A percentile compares a stretch with the other conserved stretches of the same genome.
These are phyloP conservation scores for Fusarium cyanostomum DNA, from an alignment of 2,329 filamentous ascomycete genomes.

Conservation along the genomic window DNA sequence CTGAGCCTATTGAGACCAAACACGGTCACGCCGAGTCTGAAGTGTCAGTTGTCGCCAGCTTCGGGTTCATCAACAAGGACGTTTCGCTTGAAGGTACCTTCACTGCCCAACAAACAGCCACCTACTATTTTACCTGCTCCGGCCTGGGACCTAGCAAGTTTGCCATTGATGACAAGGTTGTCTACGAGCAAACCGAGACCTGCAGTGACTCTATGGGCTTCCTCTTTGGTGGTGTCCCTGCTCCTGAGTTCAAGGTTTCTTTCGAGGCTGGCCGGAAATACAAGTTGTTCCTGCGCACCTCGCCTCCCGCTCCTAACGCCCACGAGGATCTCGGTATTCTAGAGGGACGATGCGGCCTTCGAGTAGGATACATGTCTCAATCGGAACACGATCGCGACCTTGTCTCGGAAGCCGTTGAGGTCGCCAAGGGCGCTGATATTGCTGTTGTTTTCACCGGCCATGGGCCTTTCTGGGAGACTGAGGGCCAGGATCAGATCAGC, in stretches of 20 bases:
- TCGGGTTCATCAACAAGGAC: slow-evolving; percentile 39
- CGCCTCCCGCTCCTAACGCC: slow-evolving; percentile 40
- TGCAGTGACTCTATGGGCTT: slow-evolving; percentile 49
- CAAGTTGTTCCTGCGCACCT: slow-evolving; percentile 44
- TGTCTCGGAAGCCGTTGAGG: slow-evolving; percentile 60
- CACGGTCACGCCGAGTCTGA: slow-evolving; percentile 42
- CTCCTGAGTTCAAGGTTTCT: slow-evolving; percentile 45
- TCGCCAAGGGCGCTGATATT: slow-evolving; percentile 68
- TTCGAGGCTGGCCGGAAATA: slow-evolving; percentile 45
- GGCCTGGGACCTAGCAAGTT: slow-evolving; percentile 46
- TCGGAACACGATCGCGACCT: slow-evolving; percentile 50
- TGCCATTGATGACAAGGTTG: slow-evolving; percentile 44
- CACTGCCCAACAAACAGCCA: slow-evolving; percentile 43
- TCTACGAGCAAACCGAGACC: slow-evolving; percentile 47
- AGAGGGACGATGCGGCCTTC: slow-evolving; percentile 45
- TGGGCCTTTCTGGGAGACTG: slow-evolving; percentile 57
- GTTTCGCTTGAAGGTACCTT: slow-evolving; percentile 46
- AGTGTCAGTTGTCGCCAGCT: slow-evolving; percentile 36
- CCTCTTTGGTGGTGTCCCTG: slow-evolving; percentile 44
- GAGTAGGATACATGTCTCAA: slow-evolving; percentile 46
- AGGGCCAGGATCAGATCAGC: slow-evolving; percentile 77
- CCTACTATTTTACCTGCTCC: slow-evolving; percentile 47
- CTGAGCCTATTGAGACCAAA: slow-evolving; percentile 37
- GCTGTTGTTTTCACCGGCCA: slow-evolving; percentile 66
- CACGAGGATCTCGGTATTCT: slow-evolving; percentile 45